These are phyloP conservation scores for Kazachstania viticola DNA, from an alignment of 805 yeast species.

Conservation along the genomic window DNA sequence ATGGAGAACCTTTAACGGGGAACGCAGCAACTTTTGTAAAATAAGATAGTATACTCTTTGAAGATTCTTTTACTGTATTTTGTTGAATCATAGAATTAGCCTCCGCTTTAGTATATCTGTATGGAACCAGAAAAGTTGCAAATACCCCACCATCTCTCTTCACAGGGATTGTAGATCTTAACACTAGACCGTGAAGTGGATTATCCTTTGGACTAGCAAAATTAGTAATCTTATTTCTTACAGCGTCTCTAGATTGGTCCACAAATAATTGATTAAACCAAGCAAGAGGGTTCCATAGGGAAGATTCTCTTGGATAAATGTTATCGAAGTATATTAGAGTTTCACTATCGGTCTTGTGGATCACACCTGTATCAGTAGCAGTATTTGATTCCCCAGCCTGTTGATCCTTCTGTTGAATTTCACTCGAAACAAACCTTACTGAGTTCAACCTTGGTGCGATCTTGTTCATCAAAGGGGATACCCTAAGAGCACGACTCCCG, in stretches of 20 bases:
- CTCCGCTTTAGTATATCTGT: constrained; percentile 35
- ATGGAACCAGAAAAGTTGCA: constrained; percentile 61
- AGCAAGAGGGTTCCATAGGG: constrained; percentile 37
- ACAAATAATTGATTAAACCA: constrained; percentile 31
- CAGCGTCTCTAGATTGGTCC: constrained; percentile 29
- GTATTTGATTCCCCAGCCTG: constrained; percentile 45
- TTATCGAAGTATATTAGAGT: constrained; percentile 47
- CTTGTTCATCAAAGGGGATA: too few species aligned
- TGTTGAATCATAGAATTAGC: constrained; percentile 40
- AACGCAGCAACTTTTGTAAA: constrained; percentile 44
- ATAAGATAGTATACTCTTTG: constrained; percentile 29
- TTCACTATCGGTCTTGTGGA: constrained; percentile 37
- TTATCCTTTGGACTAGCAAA: constrained; percentile 30
- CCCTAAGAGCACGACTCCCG: too few species aligned
- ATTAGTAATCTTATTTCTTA: constrained; percentile 28
- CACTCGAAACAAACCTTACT: constrained; percentile 29
- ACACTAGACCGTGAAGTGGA: constrained; percentile 32
- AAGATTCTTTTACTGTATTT: constrained; percentile 33
- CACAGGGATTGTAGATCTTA: constrained; percentile 56
- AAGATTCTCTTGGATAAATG: constrained; percentile 35
- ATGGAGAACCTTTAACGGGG: constrained; percentile 84
- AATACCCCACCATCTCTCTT: constrained; percentile 90
- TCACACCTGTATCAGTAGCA: constrained; percentile 47
- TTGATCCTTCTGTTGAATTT: constrained; percentile 33
- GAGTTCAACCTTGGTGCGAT: too few species aligned